phyloP scores from a whole-genome alignment of 208 protist genomes.

The Strigomonas culicis region DNA sequence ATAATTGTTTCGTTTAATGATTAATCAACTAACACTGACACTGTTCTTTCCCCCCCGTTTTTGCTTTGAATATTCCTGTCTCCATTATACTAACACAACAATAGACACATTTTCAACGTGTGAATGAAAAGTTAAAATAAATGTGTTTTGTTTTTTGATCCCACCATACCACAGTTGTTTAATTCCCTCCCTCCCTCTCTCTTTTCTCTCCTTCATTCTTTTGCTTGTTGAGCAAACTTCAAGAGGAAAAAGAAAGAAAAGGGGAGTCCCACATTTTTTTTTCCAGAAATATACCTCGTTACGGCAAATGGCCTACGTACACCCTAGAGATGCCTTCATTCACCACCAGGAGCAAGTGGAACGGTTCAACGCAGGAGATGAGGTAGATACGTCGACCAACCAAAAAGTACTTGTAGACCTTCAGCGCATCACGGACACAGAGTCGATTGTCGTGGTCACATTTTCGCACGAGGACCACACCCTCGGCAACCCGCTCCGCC shows the following conservation, averaged over 20 bases:
- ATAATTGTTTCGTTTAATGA: too few species aligned
- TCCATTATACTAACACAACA: too few species aligned
- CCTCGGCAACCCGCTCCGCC: constrained; percentile 88
- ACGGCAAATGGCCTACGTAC: constrained; percentile 45
- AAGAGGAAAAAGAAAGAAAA: too few species aligned
- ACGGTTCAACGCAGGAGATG: constrained; percentile 85
- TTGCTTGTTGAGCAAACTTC: too few species aligned
- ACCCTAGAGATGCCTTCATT: constrained; percentile 82
- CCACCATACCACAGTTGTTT: not conserved
- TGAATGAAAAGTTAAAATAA: not conserved
- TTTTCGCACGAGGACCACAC: constrained; percentile 93
- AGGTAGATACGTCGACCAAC: constrained; percentile 87
- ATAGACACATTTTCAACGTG: too few species aligned
- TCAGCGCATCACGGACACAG: constrained; percentile 70
- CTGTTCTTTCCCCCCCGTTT: not conserved
- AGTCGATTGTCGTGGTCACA: constrained; percentile 72
- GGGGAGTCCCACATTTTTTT: too few species aligned
- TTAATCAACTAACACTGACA: not conserved
- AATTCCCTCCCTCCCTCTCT: not conserved
- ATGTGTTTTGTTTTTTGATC: constrained; percentile 2
- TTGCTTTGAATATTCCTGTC: too few species aligned
- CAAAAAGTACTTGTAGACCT: constrained; percentile 88
- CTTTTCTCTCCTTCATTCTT: constrained; percentile 5
- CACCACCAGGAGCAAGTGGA: constrained; percentile 86
- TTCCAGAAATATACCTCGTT: too few species aligned